These are phyloP conservation scores for Sisymbrium irio DNA, from an alignment of 345 rosid species.

Conservation along the genomic window DNA sequence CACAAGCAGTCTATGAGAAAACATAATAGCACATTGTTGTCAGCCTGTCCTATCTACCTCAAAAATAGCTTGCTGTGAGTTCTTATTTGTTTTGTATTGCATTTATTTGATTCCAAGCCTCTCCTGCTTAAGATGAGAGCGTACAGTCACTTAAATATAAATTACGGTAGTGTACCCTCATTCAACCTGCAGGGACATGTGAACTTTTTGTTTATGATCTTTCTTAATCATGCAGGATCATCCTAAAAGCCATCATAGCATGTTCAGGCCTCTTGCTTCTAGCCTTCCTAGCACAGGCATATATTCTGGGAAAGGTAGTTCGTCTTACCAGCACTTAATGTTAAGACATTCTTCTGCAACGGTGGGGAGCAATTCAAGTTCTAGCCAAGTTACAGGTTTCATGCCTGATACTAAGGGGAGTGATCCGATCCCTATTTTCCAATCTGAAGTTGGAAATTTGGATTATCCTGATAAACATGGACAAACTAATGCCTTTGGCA, in stretches of 20 bases:
- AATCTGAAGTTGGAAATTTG: constrained; percentile 42
- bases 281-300: constrained; percentile 93
- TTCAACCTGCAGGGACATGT: not conserved
- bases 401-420: constrained; percentile 54
- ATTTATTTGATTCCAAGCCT: not conserved
- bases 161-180: not conserved
- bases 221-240: constrained; percentile 57
- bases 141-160: not conserved
- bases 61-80: not conserved
- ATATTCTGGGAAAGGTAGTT: constrained; percentile 62
- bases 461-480: constrained; percentile 46
- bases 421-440: constrained; percentile 46
- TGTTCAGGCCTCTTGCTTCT: constrained; percentile 97
- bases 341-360: constrained; percentile 69
- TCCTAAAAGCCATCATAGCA: constrained; percentile 86
- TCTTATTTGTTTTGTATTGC: constrained; percentile 3
- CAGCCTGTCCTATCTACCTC: not conserved
- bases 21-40: not conserved
- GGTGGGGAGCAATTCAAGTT: constrained; percentile 62
- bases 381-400: constrained; percentile 56
- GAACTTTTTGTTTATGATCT: not conserved
- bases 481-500: constrained; percentile 59
- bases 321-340: constrained; percentile 57
- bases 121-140: not conserved
- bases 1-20: constrained; percentile 3